Evolutionary conservation across 1,284 basidiomycete genomes (phyloP).

Genomic region (Pholiota adiposa): DNA sequence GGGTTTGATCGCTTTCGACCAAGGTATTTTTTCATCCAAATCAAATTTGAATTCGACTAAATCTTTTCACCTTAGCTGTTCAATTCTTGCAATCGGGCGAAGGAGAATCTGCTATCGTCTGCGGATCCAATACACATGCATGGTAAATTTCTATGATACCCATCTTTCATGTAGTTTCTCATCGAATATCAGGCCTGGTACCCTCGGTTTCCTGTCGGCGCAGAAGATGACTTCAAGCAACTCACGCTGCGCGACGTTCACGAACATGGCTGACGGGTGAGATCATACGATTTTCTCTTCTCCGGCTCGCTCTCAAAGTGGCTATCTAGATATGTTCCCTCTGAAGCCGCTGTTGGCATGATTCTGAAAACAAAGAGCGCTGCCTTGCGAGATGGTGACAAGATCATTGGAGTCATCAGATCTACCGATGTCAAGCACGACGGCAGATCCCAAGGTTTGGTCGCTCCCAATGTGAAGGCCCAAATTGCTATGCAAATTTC

Average conservation of each 20-base stretch:
- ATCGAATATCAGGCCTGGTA: slow-evolving; percentile 27
- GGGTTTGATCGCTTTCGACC: slow-evolving; percentile 38
- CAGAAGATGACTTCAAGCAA: slow-evolving; percentile 40
- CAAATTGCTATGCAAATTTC: slow-evolving; percentile 36
- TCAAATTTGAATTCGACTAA: neutral
- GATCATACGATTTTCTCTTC: neutral
- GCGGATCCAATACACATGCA: slow-evolving; percentile 36
- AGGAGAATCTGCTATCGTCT: slow-evolving; percentile 40
- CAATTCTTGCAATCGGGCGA: slow-evolving; percentile 34
- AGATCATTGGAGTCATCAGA: slow-evolving; percentile 36
- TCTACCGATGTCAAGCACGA: slow-evolving; percentile 38
- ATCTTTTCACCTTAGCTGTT: slow-evolving; percentile 26
- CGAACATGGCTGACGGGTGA: slow-evolving; percentile 40
- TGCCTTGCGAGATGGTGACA: slow-evolving; percentile 37
- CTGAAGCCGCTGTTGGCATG: slow-evolving; percentile 38
- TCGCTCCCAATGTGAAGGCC: slow-evolving; percentile 37
- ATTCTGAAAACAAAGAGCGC: slow-evolving; percentile 37
- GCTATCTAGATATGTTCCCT: slow-evolving; percentile 33
- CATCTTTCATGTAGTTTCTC: neutral
- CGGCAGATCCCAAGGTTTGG: slow-evolving; percentile 40
- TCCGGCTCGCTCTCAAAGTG: neutral
- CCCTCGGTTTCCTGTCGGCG: slow-evolving; percentile 34
- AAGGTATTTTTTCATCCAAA: slow-evolving; percentile 27
- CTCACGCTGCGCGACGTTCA: slow-evolving; percentile 40
- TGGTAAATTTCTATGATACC: slow-evolving; percentile 27